Base-by-base conservation (phyloP, 1,284 basidiomycete species). In the Rhodotorula sp. region DNA sequence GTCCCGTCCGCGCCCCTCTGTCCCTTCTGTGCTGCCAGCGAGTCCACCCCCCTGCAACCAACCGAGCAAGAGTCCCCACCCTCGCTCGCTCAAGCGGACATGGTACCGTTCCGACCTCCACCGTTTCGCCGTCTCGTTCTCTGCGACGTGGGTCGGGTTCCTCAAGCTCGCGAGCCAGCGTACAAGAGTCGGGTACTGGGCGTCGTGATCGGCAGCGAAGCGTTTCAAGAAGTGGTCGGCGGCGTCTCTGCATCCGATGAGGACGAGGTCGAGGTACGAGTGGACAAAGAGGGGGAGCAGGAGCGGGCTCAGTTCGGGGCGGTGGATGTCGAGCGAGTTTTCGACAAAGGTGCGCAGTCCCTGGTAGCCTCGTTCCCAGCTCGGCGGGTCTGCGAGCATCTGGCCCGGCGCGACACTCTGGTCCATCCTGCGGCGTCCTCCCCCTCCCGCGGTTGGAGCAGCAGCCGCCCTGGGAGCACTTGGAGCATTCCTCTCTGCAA, bases 211-310 rank as follows among this genome's bases (percentile, higher is more conserved):
- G 10, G 72, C 45, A 3, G 71, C 69, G 68, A 79, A 79, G 14
- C 68, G 71, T 15, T 52, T 57, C 57, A 71, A 65, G 58, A 74
- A 75, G 26, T 73, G 71, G 50, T 77, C 76, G 14, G 77, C 77
- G 74, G 93, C 91, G 77, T 93, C 90, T 76, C 91, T 90, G 81
- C 92, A 93, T 6, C 92, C 93, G 72, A 90, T 88, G 78, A 94
- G 89, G 66, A 98, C 89, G 61, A 99, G 86, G 80, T 98, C 95
- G 49, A 99, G 85, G 81, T 95, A 98, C 79, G 97, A 97, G 82
- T 99, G 94, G 56, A 92, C 93, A 80, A 98, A 99, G 72, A 99
- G 90, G 6, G 97, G 97, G 79, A 95, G 95, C 23, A 97, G 83
- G 49, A 99, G 89, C 50, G 93, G 92, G 72, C 91, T 85, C 76